Percentiles rank a stretch among this genome's conserved stretches.
Evolutionary conservation across 2,329 filamentous ascomycete genomes (phyloP).

Genomic region (Botrytis galanthina): DNA sequence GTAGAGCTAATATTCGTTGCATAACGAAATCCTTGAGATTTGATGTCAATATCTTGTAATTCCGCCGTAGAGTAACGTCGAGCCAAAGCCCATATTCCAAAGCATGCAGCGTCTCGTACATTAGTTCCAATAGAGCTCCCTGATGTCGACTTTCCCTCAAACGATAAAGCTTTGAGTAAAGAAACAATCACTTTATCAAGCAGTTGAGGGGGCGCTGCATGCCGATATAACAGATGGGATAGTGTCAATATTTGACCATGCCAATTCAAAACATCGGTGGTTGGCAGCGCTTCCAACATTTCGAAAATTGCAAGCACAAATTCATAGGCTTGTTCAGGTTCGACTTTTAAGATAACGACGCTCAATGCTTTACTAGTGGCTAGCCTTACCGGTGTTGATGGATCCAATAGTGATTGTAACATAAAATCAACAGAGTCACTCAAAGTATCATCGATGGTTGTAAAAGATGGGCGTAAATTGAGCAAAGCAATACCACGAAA

Average conservation of each 20-base stretch:
- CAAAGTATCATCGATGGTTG: conserved; percentile 50
- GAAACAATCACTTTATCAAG: conserved; percentile 74
- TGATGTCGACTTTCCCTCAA: conserved; percentile 83
- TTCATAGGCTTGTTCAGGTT: conserved; percentile 76
- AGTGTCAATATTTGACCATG: conserved; percentile 88
- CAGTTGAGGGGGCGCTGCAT: conserved; percentile 69
- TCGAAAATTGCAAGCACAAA: conserved; percentile 85
- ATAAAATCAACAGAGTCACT: conserved; percentile 82
- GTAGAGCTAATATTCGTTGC: conserved; percentile 40
- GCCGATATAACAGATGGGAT: conserved; percentile 80
- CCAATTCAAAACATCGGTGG: conserved; percentile 59
- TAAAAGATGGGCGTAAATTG: conserved; percentile 38
- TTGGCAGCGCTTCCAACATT: conserved; percentile 58
- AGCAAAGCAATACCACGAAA: conserved; percentile 71
- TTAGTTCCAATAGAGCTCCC: conserved; percentile 86
- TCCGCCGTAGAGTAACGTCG: conserved; percentile 82
- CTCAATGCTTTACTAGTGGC: conserved; percentile 92
- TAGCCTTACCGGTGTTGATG: conserved; percentile 86
- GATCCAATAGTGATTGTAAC: conserved; percentile 75
- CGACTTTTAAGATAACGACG: conserved; percentile 77
- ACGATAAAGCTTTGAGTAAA: conserved; percentile 75
- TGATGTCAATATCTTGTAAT: conserved; percentile 55
- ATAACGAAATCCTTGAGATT: conserved; percentile 36
- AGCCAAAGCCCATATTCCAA: conserved; percentile 91
- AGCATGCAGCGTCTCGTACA: conserved; percentile 92